These are phyloP conservation scores for Kodamaea laetipori DNA, from an alignment of 805 yeast species.

Conservation along the genomic window DNA sequence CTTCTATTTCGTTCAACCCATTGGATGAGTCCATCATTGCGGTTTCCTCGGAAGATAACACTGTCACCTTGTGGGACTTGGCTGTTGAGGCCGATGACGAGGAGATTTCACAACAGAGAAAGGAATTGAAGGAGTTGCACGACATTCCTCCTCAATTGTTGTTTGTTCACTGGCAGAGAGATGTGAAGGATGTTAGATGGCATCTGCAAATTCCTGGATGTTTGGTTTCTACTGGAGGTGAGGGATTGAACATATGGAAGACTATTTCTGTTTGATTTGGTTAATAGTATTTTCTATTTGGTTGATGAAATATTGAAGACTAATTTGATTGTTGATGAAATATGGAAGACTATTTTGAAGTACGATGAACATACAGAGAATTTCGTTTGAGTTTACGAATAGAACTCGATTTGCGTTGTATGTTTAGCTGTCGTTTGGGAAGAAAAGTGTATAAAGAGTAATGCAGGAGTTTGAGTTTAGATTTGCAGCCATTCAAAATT, in stretches of 20 bases:
- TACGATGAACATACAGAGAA: too few species aligned
- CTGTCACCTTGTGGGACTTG: slow-evolving; percentile 96
- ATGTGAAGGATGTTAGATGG: slow-evolving; percentile 98
- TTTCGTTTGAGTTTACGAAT: too few species aligned
- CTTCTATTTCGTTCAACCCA: slow-evolving; percentile 93
- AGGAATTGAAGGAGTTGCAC: slow-evolving; percentile 74
- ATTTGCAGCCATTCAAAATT: too few species aligned
- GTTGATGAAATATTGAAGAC: too few species aligned
- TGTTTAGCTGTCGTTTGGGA: too few species aligned
- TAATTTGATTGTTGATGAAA: neutral
- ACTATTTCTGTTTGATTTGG: slow-evolving; percentile 83
- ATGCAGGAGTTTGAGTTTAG: too few species aligned
- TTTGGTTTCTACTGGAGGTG: slow-evolving; percentile 91
- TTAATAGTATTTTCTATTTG: too few species aligned
- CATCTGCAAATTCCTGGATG: slow-evolving; percentile 96
- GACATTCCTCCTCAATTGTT: slow-evolving; percentile 94
- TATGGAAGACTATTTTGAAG: too few species aligned
- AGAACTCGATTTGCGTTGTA: too few species aligned
- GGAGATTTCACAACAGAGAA: slow-evolving; percentile 83
- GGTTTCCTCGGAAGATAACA: slow-evolving; percentile 93
- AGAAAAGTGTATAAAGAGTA: too few species aligned
- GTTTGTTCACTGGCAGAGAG: slow-evolving; percentile 97
- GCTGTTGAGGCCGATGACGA: slow-evolving; percentile 99
- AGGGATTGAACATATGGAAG: slow-evolving; percentile 94
- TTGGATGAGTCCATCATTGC: slow-evolving; percentile 94